phyloP scores from a whole-genome alignment of 2,329 filamentous ascomycete genomes.

The Fusarium sp. region DNA sequence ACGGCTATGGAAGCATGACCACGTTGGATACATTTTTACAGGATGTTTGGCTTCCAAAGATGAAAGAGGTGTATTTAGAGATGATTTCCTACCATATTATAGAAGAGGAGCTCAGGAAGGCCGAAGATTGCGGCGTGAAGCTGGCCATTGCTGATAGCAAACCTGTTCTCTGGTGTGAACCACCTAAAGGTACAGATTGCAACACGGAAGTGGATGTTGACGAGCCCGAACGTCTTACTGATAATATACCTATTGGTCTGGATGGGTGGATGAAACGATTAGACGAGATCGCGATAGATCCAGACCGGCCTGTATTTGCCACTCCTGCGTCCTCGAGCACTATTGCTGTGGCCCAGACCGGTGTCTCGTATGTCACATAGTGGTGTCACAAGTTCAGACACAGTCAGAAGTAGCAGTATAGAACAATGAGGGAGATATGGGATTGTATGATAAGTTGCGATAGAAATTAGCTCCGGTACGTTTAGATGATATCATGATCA shows the following conservation, averaged over 20 bases:
- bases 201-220: background rate
- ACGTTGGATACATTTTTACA: rapidly evolving
- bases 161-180: rapidly evolving
- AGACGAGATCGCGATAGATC: background rate
- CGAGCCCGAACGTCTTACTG: rapidly evolving
- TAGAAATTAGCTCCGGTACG: rapidly evolving
- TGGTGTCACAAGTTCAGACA: rapidly evolving
- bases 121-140: rapidly evolving
- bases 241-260: rapidly evolving
- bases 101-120: background rate
- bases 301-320: background rate
- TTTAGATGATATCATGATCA: conserved; percentile 40
- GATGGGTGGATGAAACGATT: background rate
- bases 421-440: rapidly evolving
- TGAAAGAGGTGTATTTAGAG: rapidly evolving
- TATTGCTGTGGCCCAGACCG: rapidly evolving
- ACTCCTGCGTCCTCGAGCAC: no score
- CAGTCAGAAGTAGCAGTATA: background rate
- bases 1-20: background rate
- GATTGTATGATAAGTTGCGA: background rate
- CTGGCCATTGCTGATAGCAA: rapidly evolving
- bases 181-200: background rate
- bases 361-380: rapidly evolving
- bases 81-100: rapidly evolving
- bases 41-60: background rate